phyloP scores from a whole-genome alignment of 2,329 filamentous ascomycete species.

The Penicillium rolfsii region DNA sequence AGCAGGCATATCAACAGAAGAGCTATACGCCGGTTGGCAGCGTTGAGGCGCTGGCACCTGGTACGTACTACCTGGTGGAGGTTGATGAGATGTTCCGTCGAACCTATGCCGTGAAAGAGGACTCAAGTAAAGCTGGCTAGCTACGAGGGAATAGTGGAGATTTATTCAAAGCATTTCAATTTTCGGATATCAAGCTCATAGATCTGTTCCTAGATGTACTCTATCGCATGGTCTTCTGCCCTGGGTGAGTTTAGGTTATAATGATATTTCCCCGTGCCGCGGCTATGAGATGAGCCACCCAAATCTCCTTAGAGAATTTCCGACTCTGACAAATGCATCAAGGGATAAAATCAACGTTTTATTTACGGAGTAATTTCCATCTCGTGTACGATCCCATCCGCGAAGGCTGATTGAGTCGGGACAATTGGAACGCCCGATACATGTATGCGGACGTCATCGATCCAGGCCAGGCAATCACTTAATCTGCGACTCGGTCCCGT shows the following conservation, averaged over 20 bases:
- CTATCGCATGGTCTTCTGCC: neutral
- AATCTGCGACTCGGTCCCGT: constrained; percentile 18
- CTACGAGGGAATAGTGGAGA: neutral
- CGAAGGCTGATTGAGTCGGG: too few relatives aligned
- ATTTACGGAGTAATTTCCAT: too few relatives aligned
- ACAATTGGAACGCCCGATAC: neutral
- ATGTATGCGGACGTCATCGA: constrained; percentile 14
- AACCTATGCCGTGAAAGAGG: neutral
- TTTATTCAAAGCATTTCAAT: neutral
- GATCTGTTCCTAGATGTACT: neutral
- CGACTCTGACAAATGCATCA: neutral
- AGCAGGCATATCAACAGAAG: constrained; percentile 9
- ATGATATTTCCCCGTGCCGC: neutral
- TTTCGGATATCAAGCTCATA: neutral
- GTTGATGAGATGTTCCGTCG: constrained; percentile 5
- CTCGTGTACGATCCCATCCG: neutral
- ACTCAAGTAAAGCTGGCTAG: neutral
- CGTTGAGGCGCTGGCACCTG: neutral
- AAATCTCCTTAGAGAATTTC: neutral
- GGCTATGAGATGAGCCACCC: neutral
- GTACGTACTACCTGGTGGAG: constrained; percentile 3
- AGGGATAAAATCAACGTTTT: too few relatives aligned
- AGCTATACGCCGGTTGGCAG: constrained; percentile 5
- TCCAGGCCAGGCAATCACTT: constrained; percentile 16
- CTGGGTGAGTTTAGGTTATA: neutral